Percentiles rank a stretch among this genome's conserved stretches.
phyloP scores from a whole-genome alignment of 1,139 yeast species.

The Saccharomyces hybrid region DNA sequence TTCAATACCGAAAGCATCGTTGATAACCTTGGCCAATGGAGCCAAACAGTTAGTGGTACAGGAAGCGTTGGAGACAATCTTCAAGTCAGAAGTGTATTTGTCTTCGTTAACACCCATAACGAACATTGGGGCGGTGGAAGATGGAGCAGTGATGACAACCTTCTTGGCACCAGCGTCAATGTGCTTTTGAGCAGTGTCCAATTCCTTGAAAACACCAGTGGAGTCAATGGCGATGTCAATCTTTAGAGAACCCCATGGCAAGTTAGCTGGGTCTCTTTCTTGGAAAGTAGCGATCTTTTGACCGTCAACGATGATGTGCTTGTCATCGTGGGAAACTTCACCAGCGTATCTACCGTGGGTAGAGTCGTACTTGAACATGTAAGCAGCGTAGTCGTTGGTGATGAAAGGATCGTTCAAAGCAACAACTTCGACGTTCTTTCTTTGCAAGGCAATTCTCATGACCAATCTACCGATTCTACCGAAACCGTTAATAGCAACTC shows the following conservation, averaged over 20 bases:
- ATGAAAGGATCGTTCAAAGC: slow-evolving; percentile 83
- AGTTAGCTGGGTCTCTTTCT: slow-evolving; percentile 73
- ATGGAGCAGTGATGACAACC: slow-evolving; percentile 82
- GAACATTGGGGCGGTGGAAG: slow-evolving; percentile 83
- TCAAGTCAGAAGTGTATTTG: slow-evolving; percentile 61
- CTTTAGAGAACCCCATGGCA: slow-evolving; percentile 76
- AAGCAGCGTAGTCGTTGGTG: slow-evolving; percentile 74
- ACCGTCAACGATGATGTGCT: slow-evolving; percentile 58
- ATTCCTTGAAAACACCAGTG: slow-evolving; percentile 79
- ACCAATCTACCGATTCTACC: slow-evolving; percentile 84
- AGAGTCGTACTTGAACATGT: slow-evolving; percentile 85
- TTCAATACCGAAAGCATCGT: slow-evolving; percentile 73
- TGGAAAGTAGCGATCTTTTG: slow-evolving; percentile 60
- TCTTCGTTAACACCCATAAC: slow-evolving; percentile 80
- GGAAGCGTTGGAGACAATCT: slow-evolving; percentile 76
- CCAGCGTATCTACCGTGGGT: slow-evolving; percentile 76
- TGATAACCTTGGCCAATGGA: slow-evolving; percentile 76
- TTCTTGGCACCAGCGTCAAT: slow-evolving; percentile 84
- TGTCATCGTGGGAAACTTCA: slow-evolving; percentile 58
- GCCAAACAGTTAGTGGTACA: slow-evolving; percentile 90
- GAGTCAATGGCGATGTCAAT: slow-evolving; percentile 78
- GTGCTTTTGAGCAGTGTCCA: slow-evolving; percentile 76
- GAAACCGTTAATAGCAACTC: slow-evolving; percentile 82
- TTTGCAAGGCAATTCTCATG: slow-evolving; percentile 64
- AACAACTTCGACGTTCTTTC: slow-evolving; percentile 66